phyloP scores from a whole-genome alignment of 2,329 filamentous ascomycete species.

The Aspergillus sp. region DNA sequence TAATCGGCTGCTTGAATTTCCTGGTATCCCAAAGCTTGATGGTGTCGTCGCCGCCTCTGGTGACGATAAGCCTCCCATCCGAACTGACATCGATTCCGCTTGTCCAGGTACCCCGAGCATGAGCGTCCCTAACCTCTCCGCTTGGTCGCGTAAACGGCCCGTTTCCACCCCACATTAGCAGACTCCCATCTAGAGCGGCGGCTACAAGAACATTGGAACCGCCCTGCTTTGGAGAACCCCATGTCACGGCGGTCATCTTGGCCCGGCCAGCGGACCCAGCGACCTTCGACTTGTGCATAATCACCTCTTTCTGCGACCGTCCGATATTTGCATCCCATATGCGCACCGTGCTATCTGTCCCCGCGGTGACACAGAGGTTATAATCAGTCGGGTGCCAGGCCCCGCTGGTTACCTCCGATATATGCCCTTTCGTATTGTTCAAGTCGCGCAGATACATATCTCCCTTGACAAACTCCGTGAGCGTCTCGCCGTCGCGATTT shows the following conservation, averaged over 20 bases:
- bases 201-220: constrained; percentile 69
- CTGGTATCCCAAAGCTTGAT: constrained; percentile 97
- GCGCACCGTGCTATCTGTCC: constrained; percentile 86
- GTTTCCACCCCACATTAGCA: constrained; percentile 87
- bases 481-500: constrained; percentile 73
- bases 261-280: constrained; percentile 80
- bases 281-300: constrained; percentile 91
- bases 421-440: constrained; percentile 94
- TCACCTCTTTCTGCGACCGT: constrained; percentile 79
- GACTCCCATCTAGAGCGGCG: constrained; percentile 75
- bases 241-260: constrained; percentile 85
- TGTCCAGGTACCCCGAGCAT: constrained; percentile 78
- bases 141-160: constrained; percentile 75
- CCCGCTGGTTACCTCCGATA: constrained; percentile 80
- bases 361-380: constrained; percentile 79
- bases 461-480: constrained; percentile 88
- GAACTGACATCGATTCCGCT: constrained; percentile 82
- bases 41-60: constrained; percentile 77
- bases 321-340: constrained; percentile 97
- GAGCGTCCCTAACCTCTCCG: constrained; percentile 75
- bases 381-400: constrained; percentile 84
- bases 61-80: constrained; percentile 84
- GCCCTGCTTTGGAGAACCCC: constrained; percentile 70
- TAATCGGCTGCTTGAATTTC: constrained; percentile 86
- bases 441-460: constrained; percentile 98